Conservation (phyloP, 805 yeast genomes). For the Crinitomyces ghanaensis region DNA sequence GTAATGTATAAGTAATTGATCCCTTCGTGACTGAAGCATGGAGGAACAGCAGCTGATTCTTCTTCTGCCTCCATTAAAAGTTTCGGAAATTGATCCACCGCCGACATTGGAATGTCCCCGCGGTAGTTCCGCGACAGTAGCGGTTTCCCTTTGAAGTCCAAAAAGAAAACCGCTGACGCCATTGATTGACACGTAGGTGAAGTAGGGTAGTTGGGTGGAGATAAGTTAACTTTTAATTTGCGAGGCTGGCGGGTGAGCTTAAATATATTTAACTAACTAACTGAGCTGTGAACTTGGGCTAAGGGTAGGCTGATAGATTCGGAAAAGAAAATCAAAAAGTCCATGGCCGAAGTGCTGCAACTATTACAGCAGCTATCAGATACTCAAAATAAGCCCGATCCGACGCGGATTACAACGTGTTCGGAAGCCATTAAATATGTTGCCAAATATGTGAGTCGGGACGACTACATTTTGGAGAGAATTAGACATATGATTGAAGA, state of each 20-base stretch:
- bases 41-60: constrained; percentile 28
- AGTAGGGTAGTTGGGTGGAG: background rate
- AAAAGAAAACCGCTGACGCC: constrained; percentile 63
- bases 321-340: background rate
- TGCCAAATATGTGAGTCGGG: constrained; percentile 9
- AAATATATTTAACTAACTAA: too few species aligned
- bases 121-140: constrained; percentile 59
- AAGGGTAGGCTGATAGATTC: background rate
- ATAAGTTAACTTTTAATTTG: too few species aligned
- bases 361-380: constrained; percentile 4
- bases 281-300: background rate
- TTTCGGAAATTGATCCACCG: constrained; percentile 52
- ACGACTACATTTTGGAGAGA: constrained; percentile 9
- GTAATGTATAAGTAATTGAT: constrained; percentile 43
- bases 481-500: constrained; percentile 11
- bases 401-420: constrained; percentile 11
- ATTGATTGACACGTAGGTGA: constrained; percentile 17
- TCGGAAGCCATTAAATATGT: constrained; percentile 14
- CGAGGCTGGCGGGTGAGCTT: background rate
- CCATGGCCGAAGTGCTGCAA: background rate
- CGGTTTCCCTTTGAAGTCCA: constrained; percentile 58
- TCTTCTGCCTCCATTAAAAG: constrained; percentile 36
- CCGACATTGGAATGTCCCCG: constrained; percentile 50
- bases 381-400: constrained; percentile 9
- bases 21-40: constrained; percentile 39